These are phyloP conservation scores for Thymus quinquecostatus DNA, from an alignment of 257 asterid genomes.

Conservation along the genomic window DNA sequence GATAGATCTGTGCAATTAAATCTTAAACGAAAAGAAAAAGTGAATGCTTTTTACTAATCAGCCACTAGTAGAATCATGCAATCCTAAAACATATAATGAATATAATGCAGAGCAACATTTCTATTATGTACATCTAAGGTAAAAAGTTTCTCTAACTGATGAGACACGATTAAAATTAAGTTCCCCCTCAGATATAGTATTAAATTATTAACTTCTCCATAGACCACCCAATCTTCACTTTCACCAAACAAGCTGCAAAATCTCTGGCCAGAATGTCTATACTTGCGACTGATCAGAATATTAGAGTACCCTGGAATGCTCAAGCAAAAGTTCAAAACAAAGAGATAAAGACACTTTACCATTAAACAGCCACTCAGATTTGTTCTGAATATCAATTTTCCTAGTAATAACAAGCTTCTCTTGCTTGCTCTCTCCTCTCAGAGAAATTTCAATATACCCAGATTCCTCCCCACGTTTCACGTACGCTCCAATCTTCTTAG, in stretches of 20 bases:
- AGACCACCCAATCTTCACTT: conserved; percentile 15
- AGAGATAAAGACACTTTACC: conserved; percentile 53
- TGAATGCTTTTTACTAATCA: neutral
- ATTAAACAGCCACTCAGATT: conserved; percentile 90
- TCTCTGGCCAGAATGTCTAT: neutral
- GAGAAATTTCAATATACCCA: conserved; percentile 66
- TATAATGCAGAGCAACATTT: neutral
- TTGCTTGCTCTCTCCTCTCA: conserved; percentile 68
- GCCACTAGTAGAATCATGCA: neutral
- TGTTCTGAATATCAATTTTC: conserved; percentile 69
- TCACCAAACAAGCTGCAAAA: neutral
- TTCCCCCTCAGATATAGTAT: neutral
- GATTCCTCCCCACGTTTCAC: conserved; percentile 97
- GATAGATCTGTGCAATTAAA: conserved; percentile 12
- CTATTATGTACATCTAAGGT: conserved; percentile 1
- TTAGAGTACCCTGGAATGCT: conserved; percentile 18
- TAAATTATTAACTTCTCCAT: conserved; percentile 1
- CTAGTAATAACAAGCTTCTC: conserved; percentile 63
- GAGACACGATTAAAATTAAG: neutral
- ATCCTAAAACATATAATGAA: neutral
- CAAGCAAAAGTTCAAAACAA: neutral
- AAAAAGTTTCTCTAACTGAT: conserved; percentile 3
- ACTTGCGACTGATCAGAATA: conserved; percentile 4
- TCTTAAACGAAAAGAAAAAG: neutral
- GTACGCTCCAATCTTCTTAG: conserved; percentile 82